Conservation (phyloP, 2,329 filamentous ascomycete genomes). For the Fusarium vanettenii region DNA sequence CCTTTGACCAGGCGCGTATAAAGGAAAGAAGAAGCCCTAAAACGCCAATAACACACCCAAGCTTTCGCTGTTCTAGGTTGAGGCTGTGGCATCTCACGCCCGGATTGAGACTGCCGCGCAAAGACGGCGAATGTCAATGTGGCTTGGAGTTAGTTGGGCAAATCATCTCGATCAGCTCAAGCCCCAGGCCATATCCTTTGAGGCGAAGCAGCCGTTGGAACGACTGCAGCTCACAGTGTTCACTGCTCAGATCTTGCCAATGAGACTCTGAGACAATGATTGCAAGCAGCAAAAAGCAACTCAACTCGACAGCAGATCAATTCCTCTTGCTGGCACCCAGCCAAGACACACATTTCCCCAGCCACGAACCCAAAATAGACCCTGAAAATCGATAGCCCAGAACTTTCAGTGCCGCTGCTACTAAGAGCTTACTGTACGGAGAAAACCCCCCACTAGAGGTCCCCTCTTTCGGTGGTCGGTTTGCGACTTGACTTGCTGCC, state of each 20-base stretch:
- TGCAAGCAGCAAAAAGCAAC: not conserved
- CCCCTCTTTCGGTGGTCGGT: conserved; percentile 16
- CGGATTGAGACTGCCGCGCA: not conserved
- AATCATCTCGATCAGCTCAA: not conserved
- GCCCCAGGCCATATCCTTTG: not conserved
- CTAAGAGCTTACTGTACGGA: conserved; percentile 7
- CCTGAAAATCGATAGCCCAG: not conserved
- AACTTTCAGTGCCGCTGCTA: not conserved
- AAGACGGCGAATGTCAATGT: not conserved
- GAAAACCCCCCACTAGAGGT: conserved; percentile 32
- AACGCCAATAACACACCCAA: not conserved
- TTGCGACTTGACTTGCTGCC: not conserved
- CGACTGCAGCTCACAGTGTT: not conserved
- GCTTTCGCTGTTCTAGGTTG: not conserved
- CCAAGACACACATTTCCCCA: not conserved
- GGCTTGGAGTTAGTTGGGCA: not conserved
- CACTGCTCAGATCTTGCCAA: not conserved
- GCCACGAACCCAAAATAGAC: conserved; percentile 2
- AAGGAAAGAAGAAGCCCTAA: not conserved
- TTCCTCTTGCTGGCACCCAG: not conserved
- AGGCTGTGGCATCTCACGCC: not conserved
- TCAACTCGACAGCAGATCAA: not conserved
- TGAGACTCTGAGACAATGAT: not conserved
- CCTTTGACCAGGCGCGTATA: not conserved
- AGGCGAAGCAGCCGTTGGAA: not conserved